Evolutionary conservation across 1,139 yeast genomes (phyloP).

Genomic region (Diutina neorugosa): DNA sequence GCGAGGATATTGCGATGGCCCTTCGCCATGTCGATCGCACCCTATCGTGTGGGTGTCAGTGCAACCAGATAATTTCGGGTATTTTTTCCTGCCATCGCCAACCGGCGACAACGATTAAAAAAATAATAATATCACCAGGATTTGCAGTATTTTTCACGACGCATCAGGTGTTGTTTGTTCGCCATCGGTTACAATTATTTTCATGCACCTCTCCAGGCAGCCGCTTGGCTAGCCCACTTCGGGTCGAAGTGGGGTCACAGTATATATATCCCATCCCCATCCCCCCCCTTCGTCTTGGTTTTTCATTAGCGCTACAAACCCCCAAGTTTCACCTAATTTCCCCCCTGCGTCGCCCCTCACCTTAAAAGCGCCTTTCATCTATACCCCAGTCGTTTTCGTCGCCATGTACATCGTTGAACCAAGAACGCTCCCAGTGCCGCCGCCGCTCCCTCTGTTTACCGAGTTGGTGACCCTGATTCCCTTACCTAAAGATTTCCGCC

Average conservation of each 20-base stretch:
- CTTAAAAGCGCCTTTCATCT: too few species aligned
- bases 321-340: too few species aligned
- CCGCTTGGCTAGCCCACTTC: neutral
- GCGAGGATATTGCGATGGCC: neutral
- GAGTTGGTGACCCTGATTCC: constrained; percentile 2
- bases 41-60: neutral
- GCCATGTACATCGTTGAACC: neutral
- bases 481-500: neutral
- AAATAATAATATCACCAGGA: too few species aligned
- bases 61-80: neutral
- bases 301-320: too few species aligned
- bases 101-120: neutral
- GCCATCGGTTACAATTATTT: neutral
- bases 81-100: too few species aligned
- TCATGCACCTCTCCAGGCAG: neutral
- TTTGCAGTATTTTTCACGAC: neutral
- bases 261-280: neutral
- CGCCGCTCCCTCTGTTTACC: constrained; percentile 1
- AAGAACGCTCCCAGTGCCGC: neutral
- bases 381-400: neutral
- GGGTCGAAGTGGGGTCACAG: neutral
- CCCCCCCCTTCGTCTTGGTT: neutral
- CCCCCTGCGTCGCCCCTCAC: too few species aligned
- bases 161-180: neutral
- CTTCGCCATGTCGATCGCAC: neutral